Evolutionary conservation across 768 basidiomycete genomes (phyloP).

Genomic region (Sarcomyxa edulis): DNA sequence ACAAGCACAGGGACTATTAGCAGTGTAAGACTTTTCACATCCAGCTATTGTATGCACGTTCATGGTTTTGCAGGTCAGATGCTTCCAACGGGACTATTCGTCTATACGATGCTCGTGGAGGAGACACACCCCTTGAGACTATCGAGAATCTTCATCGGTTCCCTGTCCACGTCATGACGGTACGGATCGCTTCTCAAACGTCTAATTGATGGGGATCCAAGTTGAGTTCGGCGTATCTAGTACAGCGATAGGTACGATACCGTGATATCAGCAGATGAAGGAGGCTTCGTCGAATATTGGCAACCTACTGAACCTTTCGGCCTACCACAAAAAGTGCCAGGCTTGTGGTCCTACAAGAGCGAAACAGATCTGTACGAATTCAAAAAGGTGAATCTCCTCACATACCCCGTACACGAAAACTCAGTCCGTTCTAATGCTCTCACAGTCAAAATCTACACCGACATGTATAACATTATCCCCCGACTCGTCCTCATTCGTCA

Average conservation of each 20-base stretch:
- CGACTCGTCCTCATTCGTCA: constrained; percentile 83
- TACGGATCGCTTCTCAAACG: too few species aligned
- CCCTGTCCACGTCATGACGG: constrained; percentile 89
- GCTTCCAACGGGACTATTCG: constrained; percentile 66
- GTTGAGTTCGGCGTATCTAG: too few species aligned
- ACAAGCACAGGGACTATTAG: constrained; percentile 82
- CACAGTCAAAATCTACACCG: constrained; percentile 84
- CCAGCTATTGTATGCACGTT: not conserved
- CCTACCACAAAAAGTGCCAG: constrained; percentile 68
- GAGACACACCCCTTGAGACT: constrained; percentile 69
- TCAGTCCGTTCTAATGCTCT: not conserved
- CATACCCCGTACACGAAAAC: too few species aligned
- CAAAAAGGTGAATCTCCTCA: constrained; percentile 72
- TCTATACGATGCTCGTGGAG: constrained; percentile 91
- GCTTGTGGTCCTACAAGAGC: constrained; percentile 87
- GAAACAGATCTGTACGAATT: constrained; percentile 95
- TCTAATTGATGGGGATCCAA: too few species aligned
- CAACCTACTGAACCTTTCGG: constrained; percentile 85
- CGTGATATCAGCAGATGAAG: constrained; percentile 91
- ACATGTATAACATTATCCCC: constrained; percentile 92
- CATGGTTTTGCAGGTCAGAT: constrained; percentile 61
- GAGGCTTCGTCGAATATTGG: constrained; percentile 97
- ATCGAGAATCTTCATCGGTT: constrained; percentile 77
- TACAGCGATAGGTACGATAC: constrained; percentile 89
- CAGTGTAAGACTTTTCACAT: constrained; percentile 54